Percentiles rank a stretch among this genome's conserved stretches.
phyloP scores from a whole-genome alignment of 495 filamentous ascomycete genomes.

The Geopyxis carbonaria region DNA sequence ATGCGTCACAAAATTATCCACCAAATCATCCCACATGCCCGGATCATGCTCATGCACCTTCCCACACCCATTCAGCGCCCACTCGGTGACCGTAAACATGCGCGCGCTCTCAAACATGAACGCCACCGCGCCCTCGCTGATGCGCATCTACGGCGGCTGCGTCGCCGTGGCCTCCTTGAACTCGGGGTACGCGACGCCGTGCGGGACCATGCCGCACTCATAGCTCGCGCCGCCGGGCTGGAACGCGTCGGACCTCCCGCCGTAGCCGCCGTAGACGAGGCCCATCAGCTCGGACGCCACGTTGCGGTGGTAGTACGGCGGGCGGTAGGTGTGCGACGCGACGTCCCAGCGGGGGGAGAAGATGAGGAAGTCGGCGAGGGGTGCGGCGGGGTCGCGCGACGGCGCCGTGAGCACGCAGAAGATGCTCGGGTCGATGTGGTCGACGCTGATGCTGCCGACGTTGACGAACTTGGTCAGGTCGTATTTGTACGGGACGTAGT shows the following conservation, averaged over 20 bases:
- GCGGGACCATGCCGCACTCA: constrained; percentile 39
- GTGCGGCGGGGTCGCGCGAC: constrained; percentile 39
- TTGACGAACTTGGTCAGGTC: constrained; percentile 64
- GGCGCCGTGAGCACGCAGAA: constrained; percentile 62
- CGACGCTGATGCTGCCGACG: constrained; percentile 50
- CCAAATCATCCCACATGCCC: constrained; percentile 39
- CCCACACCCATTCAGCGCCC: constrained; percentile 41
- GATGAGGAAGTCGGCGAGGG: constrained; percentile 63
- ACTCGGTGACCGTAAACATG: constrained; percentile 37
- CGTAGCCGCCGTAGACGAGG: constrained; percentile 50
- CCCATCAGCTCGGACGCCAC: constrained; percentile 72
- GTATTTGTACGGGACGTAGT: constrained; percentile 73
- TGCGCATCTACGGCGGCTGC: constrained; percentile 30
- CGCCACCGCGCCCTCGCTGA: constrained; percentile 39
- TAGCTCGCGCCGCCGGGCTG: constrained; percentile 39
- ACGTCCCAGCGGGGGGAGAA: constrained; percentile 71
- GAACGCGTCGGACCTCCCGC: constrained; percentile 39
- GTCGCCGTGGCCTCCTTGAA: constrained; percentile 43
- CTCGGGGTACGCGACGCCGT: constrained; percentile 45
- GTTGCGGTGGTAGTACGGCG: constrained; percentile 68
- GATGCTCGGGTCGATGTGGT: constrained; percentile 67
- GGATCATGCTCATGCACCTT: constrained; percentile 41
- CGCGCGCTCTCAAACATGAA: constrained; percentile 45
- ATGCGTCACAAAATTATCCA: constrained; percentile 35
- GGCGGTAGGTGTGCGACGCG: constrained; percentile 55